Evolutionary conservation across 768 basidiomycete species (phyloP).

Genomic region (Pilatotrama ljubarskyi): DNA sequence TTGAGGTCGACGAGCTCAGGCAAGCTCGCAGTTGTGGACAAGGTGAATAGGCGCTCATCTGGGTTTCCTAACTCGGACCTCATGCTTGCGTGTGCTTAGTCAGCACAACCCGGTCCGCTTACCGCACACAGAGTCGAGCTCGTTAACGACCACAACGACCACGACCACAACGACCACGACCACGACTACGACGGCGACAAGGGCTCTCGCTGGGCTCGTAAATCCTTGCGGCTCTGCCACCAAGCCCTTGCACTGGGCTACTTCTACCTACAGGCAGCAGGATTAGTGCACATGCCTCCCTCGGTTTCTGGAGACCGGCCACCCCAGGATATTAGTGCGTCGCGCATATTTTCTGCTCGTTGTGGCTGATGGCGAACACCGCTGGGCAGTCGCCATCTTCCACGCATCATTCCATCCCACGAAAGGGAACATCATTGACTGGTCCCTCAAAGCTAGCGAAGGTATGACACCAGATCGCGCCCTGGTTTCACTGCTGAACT

Average conservation of each 20-base stretch:
- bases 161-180: conserved; percentile 8
- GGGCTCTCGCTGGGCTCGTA: not conserved
- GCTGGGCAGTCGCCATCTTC: conserved; percentile 69
- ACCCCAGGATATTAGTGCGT: conserved; percentile 58
- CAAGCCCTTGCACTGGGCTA: not conserved
- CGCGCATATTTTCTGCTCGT: not conserved
- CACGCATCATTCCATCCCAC: conserved; percentile 86
- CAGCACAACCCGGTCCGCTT: not conserved
- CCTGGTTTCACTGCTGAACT: not conserved
- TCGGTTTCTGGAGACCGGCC: conserved; percentile 11
- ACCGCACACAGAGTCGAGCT: not conserved
- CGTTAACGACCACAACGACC: conserved; percentile 14
- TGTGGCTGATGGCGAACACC: not conserved
- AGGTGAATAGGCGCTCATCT: conserved; percentile 3
- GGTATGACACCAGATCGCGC: conserved; percentile 40
- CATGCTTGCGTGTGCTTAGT: not conserved
- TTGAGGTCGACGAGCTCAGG: not conserved
- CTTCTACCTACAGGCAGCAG: not conserved
- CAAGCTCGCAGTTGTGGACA: not conserved
- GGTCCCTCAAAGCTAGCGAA: conserved; percentile 70
- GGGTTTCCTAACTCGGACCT: not conserved
- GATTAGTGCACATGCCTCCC: not conserved
- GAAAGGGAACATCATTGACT: conserved; percentile 76
- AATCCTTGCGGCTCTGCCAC: not conserved
- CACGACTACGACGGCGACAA: not conserved